These are phyloP conservation scores for Rhodamnia argentea DNA, from an alignment of 345 rosid species.

Conservation along the genomic window DNA sequence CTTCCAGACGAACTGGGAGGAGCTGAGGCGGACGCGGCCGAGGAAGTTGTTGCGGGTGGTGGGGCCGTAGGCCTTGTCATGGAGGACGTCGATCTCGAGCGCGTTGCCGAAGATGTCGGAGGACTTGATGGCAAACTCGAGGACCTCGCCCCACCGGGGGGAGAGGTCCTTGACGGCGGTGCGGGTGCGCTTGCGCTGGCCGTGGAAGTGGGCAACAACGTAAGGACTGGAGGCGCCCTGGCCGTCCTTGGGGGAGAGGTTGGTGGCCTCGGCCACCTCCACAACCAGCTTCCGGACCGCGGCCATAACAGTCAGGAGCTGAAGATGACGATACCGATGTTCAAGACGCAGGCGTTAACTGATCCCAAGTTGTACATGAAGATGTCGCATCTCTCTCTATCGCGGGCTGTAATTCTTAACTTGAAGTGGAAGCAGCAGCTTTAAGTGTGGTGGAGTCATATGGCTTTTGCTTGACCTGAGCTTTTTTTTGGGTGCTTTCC, in stretches of 20 bases:
- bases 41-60: constrained; percentile 55
- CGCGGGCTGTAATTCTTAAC: constrained; percentile 13
- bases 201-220: constrained; percentile 67
- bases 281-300: constrained; percentile 48
- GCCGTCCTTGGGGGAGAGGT: constrained; percentile 67
- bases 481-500: neutral
- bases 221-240: constrained; percentile 88
- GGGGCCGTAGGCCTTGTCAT: constrained; percentile 65
- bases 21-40: constrained; percentile 55
- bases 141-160: constrained; percentile 67
- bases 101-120: constrained; percentile 48
- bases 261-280: constrained; percentile 73
- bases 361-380: neutral
- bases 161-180: constrained; percentile 53
- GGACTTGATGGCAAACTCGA: constrained; percentile 58
- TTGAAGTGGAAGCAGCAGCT: constrained; percentile 18
- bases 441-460: neutral
- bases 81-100: constrained; percentile 64
- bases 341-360: neutral
- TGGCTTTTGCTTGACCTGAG: neutral
- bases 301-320: constrained; percentile 6
- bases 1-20: constrained; percentile 60
- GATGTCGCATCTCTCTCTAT: neutral
- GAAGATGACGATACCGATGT: neutral
- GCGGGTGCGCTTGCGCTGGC: constrained; percentile 54